A percentile compares a stretch with the other conserved stretches of the same genome.
These are phyloP conservation scores for Spathaspora hagerdaliae DNA, from an alignment of 805 yeast species.

Conservation along the genomic window DNA sequence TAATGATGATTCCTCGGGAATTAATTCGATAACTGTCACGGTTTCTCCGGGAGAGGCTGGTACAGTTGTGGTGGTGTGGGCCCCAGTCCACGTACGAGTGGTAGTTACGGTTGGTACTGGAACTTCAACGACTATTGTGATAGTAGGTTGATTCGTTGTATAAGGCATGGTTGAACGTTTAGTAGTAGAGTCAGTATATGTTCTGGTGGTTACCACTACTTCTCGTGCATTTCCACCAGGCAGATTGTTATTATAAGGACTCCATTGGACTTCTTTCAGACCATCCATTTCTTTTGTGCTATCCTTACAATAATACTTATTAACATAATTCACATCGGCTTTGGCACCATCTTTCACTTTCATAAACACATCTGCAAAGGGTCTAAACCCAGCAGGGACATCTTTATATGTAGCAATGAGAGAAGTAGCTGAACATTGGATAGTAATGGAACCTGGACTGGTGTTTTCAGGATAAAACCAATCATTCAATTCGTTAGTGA, in stretches of 20 bases:
- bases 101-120: conserved; percentile 15
- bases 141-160: conserved; percentile 13
- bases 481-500: conserved; percentile 15
- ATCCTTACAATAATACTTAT: conserved; percentile 9
- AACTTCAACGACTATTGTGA: conserved; percentile 18
- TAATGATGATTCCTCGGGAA: too few species aligned
- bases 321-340: conserved; percentile 1
- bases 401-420: conserved; percentile 9
- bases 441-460: conserved; percentile 1
- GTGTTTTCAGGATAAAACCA: conserved; percentile 14
- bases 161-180: conserved; percentile 15
- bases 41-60: conserved; percentile 15
- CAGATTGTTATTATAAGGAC: conserved; percentile 1
- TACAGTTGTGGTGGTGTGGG: conserved; percentile 10
- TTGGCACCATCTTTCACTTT: neutral
- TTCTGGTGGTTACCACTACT: conserved; percentile 12
- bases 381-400: conserved; percentile 22
- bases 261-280: conserved; percentile 11
- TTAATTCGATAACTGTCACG: conserved; percentile 10
- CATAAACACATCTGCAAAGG: conserved; percentile 11
- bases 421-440: conserved; percentile 8
- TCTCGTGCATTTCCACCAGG: conserved; percentile 13
- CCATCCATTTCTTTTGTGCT: conserved; percentile 8
- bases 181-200: conserved; percentile 18
- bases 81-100: conserved; percentile 10